phyloP scores from a whole-genome alignment of 1,284 basidiomycete genomes.

The Crucibulum cyathiforme region DNA sequence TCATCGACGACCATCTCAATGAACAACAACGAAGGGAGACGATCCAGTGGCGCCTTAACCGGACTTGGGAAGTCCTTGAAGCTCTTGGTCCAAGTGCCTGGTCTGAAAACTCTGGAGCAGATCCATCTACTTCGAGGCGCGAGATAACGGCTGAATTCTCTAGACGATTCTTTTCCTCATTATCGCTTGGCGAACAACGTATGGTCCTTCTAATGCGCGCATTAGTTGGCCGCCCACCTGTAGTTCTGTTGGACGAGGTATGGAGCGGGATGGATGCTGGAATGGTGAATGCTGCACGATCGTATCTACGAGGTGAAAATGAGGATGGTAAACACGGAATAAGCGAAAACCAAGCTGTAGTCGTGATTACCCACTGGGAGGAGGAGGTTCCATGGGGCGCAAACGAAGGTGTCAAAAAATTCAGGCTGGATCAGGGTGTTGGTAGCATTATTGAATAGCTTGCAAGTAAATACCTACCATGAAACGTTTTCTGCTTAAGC shows the following conservation, averaged over 20 bases:
- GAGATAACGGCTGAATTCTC: slow-evolving; percentile 44
- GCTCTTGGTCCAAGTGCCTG: slow-evolving; percentile 68
- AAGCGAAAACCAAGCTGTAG: slow-evolving; percentile 69
- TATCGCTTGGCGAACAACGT: slow-evolving; percentile 77
- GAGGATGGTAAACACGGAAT: slow-evolving; percentile 54
- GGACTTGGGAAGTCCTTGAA: slow-evolving; percentile 61
- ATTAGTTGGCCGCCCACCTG: slow-evolving; percentile 69
- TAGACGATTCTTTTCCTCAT: slow-evolving; percentile 57
- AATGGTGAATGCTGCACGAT: slow-evolving; percentile 70
- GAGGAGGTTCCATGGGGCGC: slow-evolving; percentile 81
- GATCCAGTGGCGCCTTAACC: slow-evolving; percentile 49
- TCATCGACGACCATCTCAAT: slow-evolving; percentile 14
- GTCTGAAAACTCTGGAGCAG: slow-evolving; percentile 16
- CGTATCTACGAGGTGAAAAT: slow-evolving; percentile 67
- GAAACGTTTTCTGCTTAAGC: too few relatives aligned
- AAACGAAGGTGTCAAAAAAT: slow-evolving; percentile 52
- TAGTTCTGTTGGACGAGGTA: slow-evolving; percentile 88
- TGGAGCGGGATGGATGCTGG: slow-evolving; percentile 88
- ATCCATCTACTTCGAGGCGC: not conserved
- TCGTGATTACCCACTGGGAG: slow-evolving; percentile 89
- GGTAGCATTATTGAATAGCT: not conserved
- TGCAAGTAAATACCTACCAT: too few relatives aligned
- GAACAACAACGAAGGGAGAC: slow-evolving; percentile 20
- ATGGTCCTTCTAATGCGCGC: slow-evolving; percentile 86
- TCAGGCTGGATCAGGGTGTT: slow-evolving; percentile 26